Percentiles rank a stretch among this genome's conserved stretches.
Conservation (phyloP, 1,284 basidiomycete species). For the Moesziomyces aphidis region DNA sequence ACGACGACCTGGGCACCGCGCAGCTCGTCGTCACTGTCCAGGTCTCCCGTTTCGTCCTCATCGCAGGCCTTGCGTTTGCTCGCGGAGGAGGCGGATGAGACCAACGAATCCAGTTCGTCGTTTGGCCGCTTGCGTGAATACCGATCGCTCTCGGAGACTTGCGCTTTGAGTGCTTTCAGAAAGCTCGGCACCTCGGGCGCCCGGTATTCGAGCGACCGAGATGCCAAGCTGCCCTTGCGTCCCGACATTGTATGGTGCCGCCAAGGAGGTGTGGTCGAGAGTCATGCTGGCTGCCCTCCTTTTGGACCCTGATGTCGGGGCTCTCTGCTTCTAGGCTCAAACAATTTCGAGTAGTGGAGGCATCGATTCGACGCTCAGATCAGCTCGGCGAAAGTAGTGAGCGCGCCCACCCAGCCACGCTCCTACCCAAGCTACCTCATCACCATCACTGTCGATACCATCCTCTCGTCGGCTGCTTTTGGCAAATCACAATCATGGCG, state of each 20-base stretch:
- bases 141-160: slow-evolving; percentile 17
- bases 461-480: too few relatives aligned
- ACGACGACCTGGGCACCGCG: slow-evolving; percentile 58
- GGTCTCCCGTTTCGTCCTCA: background rate
- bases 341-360: background rate
- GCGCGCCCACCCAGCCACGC: background rate
- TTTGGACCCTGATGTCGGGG: background rate
- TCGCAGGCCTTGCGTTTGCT: slow-evolving; percentile 2
- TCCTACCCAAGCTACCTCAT: background rate
- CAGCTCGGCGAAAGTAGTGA: background rate
- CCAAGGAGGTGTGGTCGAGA: too few relatives aligned
- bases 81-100: slow-evolving; percentile 9
- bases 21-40: slow-evolving; percentile 46
- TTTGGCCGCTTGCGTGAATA: background rate
- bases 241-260: slow-evolving; percentile 12
- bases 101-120: slow-evolving; percentile 27
- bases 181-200: slow-evolving; percentile 31
- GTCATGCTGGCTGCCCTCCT: background rate
- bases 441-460: background rate
- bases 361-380: background rate
- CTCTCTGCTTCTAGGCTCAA: background rate
- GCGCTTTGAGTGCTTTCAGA: slow-evolving; percentile 37
- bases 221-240: slow-evolving; percentile 18
- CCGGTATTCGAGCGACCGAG: slow-evolving; percentile 31
- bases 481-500: background rate